Base-by-base conservation (phyloP, 306 rosid species). In the Dryas octopetala region DNA sequence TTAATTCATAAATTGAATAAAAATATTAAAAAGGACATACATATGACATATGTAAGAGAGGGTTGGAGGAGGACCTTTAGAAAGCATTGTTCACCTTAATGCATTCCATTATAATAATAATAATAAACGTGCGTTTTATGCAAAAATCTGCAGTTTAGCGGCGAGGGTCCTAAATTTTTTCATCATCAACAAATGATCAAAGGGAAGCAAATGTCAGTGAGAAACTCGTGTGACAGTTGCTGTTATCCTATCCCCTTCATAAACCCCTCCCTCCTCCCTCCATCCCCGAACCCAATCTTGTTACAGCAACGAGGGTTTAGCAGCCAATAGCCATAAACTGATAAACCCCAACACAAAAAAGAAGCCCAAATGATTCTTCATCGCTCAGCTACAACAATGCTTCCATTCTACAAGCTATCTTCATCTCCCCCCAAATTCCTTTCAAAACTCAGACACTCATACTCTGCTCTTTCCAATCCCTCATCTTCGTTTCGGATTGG, bases 331-430 rank as follows among this genome's bases (percentile, higher is more conserved):
- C 38, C 38, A 32, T 32, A 32, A 32, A 32, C 38, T 32, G 38
- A 58, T 72, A 48, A 78, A 58, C 61, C 71, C 73, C 26, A 63
- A 62, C 66, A 23, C 40, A 73, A 48, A 57, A 59, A 73, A 40
- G 48, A 59, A 80, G 16, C 53, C 26, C 48, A 65, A 76, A 87
- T 88, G 94, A 84, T 83, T 57, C 81, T 83, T 5, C 79, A 76
- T 47, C 97, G 96, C 60, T 83, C 93, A 6, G 80, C 88, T 15
- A 9, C 74, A 23, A 79, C 82, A 62, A 70, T 82, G 74, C 79
- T 87, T 62, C 89, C 81, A 46, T 69, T 83, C 60, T 84, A 77
- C 74, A 82, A 77, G 47, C 86, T 90, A 13, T 83, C 89, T 4
- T 77, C 88, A 17, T 67, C 83, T 45, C 81, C 93, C 23, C 80